Conservation (phyloP, 2,329 filamentous ascomycete species). For the Mycosphaerella sp. region DNA sequence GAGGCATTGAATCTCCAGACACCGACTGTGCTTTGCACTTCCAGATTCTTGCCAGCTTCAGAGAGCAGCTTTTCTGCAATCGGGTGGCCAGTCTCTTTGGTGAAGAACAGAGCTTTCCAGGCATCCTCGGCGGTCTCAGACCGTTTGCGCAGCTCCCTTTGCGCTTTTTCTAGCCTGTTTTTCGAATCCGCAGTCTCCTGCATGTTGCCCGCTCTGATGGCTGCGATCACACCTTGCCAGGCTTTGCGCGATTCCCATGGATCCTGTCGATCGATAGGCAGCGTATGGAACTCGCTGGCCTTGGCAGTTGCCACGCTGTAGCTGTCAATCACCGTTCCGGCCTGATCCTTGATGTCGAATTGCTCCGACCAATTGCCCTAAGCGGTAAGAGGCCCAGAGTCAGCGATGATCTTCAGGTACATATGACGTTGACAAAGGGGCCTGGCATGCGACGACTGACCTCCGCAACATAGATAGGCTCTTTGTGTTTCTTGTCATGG, state of each 20-base stretch:
- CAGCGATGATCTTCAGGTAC: conserved; percentile 7
- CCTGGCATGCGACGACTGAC: not conserved
- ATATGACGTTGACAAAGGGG: not conserved
- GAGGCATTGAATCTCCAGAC: conserved; percentile 60
- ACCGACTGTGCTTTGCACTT: conserved; percentile 58
- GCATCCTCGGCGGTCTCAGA: conserved; percentile 34
- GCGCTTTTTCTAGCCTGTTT: conserved; percentile 32
- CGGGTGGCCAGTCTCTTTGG: conserved; percentile 26
- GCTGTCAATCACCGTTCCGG: conserved; percentile 34
- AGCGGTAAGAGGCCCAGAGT: conserved; percentile 32
- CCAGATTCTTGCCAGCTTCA: conserved; percentile 39
- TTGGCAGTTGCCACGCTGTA: conserved; percentile 29
- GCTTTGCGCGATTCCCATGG: conserved; percentile 43
- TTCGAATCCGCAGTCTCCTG: conserved; percentile 34
- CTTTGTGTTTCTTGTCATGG: conserved; percentile 31
- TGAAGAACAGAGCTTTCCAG: conserved; percentile 41
- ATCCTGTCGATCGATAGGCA: conserved; percentile 37
- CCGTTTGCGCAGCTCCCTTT: conserved; percentile 39
- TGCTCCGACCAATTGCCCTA: conserved; percentile 41
- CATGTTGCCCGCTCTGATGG: conserved; percentile 40
- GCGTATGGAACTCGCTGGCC: conserved; percentile 24
- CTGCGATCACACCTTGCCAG: conserved; percentile 39
- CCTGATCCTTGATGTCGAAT: conserved; percentile 36
- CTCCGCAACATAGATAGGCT: conserved; percentile 16
- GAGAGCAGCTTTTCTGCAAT: conserved; percentile 30